Conservation (phyloP, 1,139 yeast species). For the Taiozyma sp. region DNA sequence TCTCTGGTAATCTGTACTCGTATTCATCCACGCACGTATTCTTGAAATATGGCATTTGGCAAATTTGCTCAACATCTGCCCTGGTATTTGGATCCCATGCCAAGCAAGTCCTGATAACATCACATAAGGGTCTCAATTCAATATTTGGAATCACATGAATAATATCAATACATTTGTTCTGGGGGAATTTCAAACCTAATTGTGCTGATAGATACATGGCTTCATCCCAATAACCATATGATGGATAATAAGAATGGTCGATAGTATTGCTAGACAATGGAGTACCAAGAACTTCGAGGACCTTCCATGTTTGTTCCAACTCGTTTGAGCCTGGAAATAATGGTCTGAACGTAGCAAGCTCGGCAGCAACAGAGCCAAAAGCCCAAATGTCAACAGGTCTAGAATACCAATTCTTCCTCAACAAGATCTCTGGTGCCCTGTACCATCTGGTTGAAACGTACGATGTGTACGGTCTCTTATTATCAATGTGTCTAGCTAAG, state of each 20-base stretch:
- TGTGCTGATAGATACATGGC: constrained; percentile 44
- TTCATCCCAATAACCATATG: constrained; percentile 67
- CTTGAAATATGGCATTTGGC: constrained; percentile 48
- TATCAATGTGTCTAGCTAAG: constrained; percentile 60
- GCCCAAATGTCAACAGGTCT: constrained; percentile 93
- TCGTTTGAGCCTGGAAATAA: constrained; percentile 81
- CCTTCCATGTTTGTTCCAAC: constrained; percentile 67
- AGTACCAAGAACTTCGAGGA: constrained; percentile 64
- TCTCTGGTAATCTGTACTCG: background rate
- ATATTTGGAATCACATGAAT: constrained; percentile 33
- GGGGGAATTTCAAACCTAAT: constrained; percentile 51
- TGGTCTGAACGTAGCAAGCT: constrained; percentile 69
- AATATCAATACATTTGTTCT: constrained; percentile 31
- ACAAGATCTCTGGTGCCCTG: constrained; percentile 85
- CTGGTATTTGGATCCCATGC: constrained; percentile 62
- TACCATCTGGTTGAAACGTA: constrained; percentile 97
- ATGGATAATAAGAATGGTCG: constrained; percentile 32
- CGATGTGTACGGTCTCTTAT: constrained; percentile 55
- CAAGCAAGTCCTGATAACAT: constrained; percentile 51
- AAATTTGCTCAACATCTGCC: constrained; percentile 40
- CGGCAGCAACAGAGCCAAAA: constrained; percentile 81
- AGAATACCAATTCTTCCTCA: constrained; percentile 62
- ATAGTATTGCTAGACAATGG: constrained; percentile 37
- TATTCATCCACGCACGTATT: constrained; percentile 31
- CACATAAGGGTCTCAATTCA: constrained; percentile 36